Evolutionary conservation across 768 basidiomycete species (phyloP), one percentile per base, ranked within the genome.

Genomic region (Lactarius pseudohatsudake): DNA sequence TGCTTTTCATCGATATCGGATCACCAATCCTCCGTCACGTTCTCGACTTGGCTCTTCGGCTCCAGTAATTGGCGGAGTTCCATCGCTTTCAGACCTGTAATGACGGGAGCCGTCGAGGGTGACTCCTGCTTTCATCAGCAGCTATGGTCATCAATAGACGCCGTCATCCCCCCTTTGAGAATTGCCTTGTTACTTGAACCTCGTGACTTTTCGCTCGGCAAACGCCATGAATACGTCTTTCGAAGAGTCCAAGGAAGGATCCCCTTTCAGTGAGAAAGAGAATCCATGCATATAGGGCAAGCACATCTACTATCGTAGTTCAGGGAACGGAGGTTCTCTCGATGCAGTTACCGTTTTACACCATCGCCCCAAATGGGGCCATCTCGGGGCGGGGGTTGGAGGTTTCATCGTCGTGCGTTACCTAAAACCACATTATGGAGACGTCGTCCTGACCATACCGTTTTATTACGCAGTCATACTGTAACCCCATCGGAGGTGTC

Each of bases 211-310:
- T 59, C 55, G 60, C 50, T 53, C 8, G 36, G 20, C 26, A 53
- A 53, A 53, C 26, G 50, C 50, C 50, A 26, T 15, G 50, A 26
- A 26, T 3, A 53, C 50, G 50, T 16, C 30, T 47, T 26, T 30
- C 34, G 22, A 56, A 84, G 83, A 79, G 80, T 38, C 34, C 9
- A 38, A 38, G 11, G 36, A 38, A 38, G 36, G 3, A 13, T 11
- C 10, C 34, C 81, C 84, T 3, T 85, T 84, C 75, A 85, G 85
- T 72, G 85, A 82, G 73, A 85, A 84, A 64, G 85, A 86, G 69
- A 82, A 84, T 73, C 81, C 83, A 0, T 84, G 84, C 66, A 81
- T 85, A 40, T 79, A 84, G 84, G 84, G 70, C 83, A 26, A 79
- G 80, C 63, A 82, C 84, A 8, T 83, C 83, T 8, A 79, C 84